Base-by-base conservation (phyloP, 2,329 filamentous ascomycete species). In the Colletotrichum tropicale region DNA sequence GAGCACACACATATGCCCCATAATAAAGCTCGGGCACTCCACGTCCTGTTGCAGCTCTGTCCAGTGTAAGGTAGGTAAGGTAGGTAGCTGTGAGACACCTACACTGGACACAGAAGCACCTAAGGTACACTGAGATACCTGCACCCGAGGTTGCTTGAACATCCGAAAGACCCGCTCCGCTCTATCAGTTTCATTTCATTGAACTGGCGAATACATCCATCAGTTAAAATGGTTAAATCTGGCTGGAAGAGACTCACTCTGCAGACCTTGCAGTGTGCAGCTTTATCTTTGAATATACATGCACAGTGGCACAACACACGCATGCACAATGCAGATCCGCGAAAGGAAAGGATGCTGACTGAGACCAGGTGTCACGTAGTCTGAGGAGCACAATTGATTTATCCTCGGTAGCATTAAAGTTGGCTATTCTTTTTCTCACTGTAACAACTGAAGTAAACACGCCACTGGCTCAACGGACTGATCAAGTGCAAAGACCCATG, bases 371-470 rank as follows among this genome's bases (percentile, higher is more conserved):
- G n/a, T n/a, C 16, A 43, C 16, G n/a, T 32, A 9, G n/a, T 21
- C 55, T 18, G 16, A 9, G 12, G 21, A 34, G n/a, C n/a, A 21
- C n/a, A 36, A 12, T 58, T 74, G 24, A 67, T 73, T 62, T 72
- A 76, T 74, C 74, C 66, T 61, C 52, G 43, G 36, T 70, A 64
- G 66, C 66, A 76, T 76, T 76, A 75, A 76, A 76, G 66, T 70
- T 66, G 74, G 74, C 71, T 75, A 75, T 75, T 76, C 61, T 75
- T 71, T 52, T 74, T 76, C 74, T 74, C 60, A 75, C 61, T 71
- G 61, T 76, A 75, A 74, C 66, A 76, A 76, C 71, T 70, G 71
- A 76, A 71, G 74, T 74, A 76, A 76, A 76, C 71, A 70, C 61
- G 74, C 66, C 71, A 48, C 62, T 64, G 60, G 66, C 60, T 61